These are phyloP conservation scores for Coprinopsis strossmayeri DNA, from an alignment of 768 basidiomycete genomes.

Conservation along the genomic window DNA sequence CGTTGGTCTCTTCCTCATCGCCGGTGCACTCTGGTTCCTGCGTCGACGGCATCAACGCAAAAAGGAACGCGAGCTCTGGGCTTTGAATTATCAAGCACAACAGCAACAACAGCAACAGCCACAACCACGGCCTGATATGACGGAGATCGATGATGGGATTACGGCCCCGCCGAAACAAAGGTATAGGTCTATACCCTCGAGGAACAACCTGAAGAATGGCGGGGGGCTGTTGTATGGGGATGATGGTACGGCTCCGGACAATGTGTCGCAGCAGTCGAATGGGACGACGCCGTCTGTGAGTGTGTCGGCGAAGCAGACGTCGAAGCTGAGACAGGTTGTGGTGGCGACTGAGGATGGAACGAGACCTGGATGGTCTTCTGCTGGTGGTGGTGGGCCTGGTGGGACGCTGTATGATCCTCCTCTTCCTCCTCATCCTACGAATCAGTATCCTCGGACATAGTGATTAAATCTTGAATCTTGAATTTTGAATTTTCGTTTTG, in stretches of 20 bases:
- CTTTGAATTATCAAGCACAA: background rate
- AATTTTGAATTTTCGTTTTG: too few relatives aligned
- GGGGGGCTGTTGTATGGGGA: background rate
- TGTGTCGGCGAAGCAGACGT: constrained; percentile 1
- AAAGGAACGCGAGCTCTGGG: constrained; percentile 3
- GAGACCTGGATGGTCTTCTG: background rate
- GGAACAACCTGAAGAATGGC: background rate
- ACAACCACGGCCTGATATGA: constrained; percentile 3
- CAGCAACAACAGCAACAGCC: background rate
- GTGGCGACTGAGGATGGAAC: constrained; percentile 4
- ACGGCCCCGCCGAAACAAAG: constrained; percentile 1
- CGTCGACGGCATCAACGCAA: background rate
- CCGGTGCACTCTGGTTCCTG: background rate
- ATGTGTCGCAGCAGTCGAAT: constrained; percentile 1
- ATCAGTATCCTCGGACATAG: too few relatives aligned
- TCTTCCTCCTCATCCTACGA: too few relatives aligned
- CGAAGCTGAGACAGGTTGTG: constrained; percentile 8
- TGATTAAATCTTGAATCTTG: too few relatives aligned
- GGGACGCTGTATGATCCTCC: too few relatives aligned
- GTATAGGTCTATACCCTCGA: constrained; percentile 5
- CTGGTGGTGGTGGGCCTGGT: too few relatives aligned
- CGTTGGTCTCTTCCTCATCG: constrained; percentile 1
- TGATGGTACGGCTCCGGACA: background rate
- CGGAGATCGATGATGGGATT: constrained; percentile 8
- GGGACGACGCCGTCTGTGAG: background rate